Percentiles rank a stretch among this genome's conserved stretches.
These are phyloP conservation scores for Penicillium verhagenii DNA, from an alignment of 495 filamentous ascomycete species.

Conservation along the genomic window DNA sequence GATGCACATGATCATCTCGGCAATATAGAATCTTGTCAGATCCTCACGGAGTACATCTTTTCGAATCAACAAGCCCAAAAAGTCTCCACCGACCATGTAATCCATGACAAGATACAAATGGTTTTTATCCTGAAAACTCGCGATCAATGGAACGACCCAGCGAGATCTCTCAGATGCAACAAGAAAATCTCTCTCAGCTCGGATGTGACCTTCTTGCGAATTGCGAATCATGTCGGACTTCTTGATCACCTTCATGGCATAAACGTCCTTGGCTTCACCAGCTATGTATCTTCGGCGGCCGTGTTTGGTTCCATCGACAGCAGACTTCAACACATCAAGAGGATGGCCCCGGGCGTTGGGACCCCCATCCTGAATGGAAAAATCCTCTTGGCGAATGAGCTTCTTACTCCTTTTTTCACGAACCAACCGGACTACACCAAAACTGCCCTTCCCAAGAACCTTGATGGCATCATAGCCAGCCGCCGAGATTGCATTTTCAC, in stretches of 20 bases:
- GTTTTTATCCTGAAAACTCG: conserved; percentile 81
- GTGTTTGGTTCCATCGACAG: conserved; percentile 24
- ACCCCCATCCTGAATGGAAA: not conserved
- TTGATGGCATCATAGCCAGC: conserved; percentile 77
- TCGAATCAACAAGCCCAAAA: conserved; percentile 79
- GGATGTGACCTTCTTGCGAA: conserved; percentile 87
- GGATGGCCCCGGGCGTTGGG: not conserved
- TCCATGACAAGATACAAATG: conserved; percentile 95
- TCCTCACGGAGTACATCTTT: conserved; percentile 76
- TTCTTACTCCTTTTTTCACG: conserved; percentile 50
- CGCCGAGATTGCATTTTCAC: conserved; percentile 44
- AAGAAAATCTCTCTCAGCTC: conserved; percentile 88
- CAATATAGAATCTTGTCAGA: conserved; percentile 79
- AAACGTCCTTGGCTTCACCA: conserved; percentile 57
- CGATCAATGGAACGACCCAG: conserved; percentile 86
- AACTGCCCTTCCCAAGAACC: conserved; percentile 92
- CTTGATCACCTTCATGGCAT: conserved; percentile 94
- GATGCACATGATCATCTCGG: conserved; percentile 93
- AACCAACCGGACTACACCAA: conserved; percentile 86
- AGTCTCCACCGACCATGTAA: conserved; percentile 95
- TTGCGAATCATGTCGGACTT: conserved; percentile 88
- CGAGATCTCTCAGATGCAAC: conserved; percentile 76
- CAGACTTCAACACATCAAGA: conserved; percentile 22
- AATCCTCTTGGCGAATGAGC: conserved; percentile 2
- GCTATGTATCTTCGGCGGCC: conserved; percentile 29